phyloP scores from a whole-genome alignment of 78 protist species.

The Bigelowiella natans region DNA sequence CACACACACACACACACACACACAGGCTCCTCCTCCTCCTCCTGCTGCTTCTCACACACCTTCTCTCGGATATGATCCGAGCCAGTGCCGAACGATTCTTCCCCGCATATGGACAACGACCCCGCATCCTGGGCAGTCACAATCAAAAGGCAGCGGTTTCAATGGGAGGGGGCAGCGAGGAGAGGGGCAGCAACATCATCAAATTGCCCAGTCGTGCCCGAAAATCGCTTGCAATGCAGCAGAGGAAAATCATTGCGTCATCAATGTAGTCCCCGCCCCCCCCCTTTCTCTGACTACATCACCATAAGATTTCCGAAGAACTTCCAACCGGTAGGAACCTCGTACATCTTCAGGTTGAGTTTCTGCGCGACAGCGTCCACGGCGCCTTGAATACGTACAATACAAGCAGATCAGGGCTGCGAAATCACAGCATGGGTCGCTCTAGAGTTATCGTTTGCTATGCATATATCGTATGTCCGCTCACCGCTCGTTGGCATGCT shows the following conservation, averaged over 20 bases:
- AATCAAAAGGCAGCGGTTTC: too few species aligned
- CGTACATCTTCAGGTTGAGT: conserved; percentile 11
- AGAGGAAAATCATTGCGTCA: too few species aligned
- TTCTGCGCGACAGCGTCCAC: conserved; percentile 18
- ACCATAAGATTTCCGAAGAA: conserved; percentile 94
- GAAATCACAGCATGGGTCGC: not conserved
- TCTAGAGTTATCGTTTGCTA: not conserved
- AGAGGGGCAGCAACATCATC: too few species aligned
- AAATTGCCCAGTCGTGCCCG: too few species aligned
- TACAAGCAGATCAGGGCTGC: too few species aligned
- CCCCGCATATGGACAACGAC: conserved; percentile 61
- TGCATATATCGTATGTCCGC: not conserved
- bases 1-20: not conserved
- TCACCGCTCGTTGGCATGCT: conserved; percentile 84
- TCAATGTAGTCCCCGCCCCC: not conserved
- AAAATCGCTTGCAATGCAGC: too few species aligned
- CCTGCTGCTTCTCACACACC: too few species aligned
- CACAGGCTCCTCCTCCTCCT: too few species aligned
- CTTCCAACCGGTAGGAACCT: conserved; percentile 94
- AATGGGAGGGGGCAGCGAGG: too few species aligned
- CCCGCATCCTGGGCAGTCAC: too few species aligned
- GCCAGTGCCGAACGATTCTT: conserved; percentile 92
- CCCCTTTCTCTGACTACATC: not conserved
- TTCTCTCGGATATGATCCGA: conserved; percentile 90
- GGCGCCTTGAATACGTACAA: conserved; percentile 32